Evolutionary conservation across 2,329 filamentous ascomycete genomes (phyloP), one percentile per base, ranked within the genome.

Genomic region (Cordyceps fumosorosea): DNA sequence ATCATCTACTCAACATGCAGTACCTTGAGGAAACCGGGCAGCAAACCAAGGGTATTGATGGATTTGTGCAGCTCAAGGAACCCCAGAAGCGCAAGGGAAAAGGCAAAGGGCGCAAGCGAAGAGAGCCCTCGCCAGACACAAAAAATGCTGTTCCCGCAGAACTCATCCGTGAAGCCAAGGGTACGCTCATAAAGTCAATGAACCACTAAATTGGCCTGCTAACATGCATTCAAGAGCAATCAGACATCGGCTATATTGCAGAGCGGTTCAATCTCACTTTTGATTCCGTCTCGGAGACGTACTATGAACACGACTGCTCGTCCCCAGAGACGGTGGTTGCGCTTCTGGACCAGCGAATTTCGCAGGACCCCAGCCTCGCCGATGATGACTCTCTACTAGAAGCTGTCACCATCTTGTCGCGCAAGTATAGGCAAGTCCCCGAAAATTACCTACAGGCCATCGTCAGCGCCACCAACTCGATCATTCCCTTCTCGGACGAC

Each of bases 1-100:
- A 96, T 68, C 86, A 91, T 63, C 78, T 98, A 14, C 81, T 97
- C 37, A 96, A 89, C 66, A 80, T 91, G 16, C 85, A 89, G 22
- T 91, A 88, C 69, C 86, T 97, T 5, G 85, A 91, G 63, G 85
- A 91, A 62, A 82, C 80, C 1, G 83, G 83, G 0, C 79, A 84
- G 60, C 78, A 82, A 1, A 77, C 81, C 1, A 93, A 89, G 70
- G 90, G 92, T 0, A 79, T 97, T n/a, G 91, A 97, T 63, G 91
- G 84, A 0, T 96, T 96, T 70, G 86, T 84, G 24, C 80, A 84
- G 45, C 81, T 81, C 0, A 81, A 85, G 18, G 29, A 55, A 24
- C 6, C 52, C 5, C 75, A 80, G 18, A 72, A 75, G 0, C 72
- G 72, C 1, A 81, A 77, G 65, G 73, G 67, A 26, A 75, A 70